Percentiles rank a stretch among this genome's conserved stretches.
These are phyloP conservation scores for Aspergillus ostianus DNA, from an alignment of 495 filamentous ascomycete species.

Conservation along the genomic window DNA sequence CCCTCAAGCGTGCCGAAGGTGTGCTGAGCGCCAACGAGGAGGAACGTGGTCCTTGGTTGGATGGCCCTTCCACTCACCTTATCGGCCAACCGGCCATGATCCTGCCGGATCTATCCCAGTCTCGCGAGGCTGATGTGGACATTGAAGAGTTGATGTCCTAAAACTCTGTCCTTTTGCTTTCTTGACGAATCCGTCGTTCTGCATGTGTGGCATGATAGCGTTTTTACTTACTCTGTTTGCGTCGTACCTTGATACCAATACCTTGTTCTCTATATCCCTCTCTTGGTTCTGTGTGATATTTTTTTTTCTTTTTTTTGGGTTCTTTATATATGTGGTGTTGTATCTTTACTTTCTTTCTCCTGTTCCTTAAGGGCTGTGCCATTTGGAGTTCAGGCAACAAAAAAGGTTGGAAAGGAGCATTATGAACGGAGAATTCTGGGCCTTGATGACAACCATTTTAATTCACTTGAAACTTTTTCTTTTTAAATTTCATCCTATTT, in stretches of 20 bases:
- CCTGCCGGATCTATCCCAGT: slow-evolving; percentile 33
- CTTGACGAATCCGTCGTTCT: slow-evolving; percentile 5
- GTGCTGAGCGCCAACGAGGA: slow-evolving; percentile 73
- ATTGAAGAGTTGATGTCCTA: slow-evolving; percentile 43
- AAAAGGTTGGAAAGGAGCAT: slow-evolving; percentile 3
- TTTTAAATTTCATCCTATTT: too few relatives aligned
- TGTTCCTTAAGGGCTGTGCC: slow-evolving; percentile 3
- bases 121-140: slow-evolving; percentile 36
- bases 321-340: neutral
- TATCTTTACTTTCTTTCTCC: slow-evolving; percentile 1
- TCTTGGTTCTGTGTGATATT: slow-evolving; percentile 5
- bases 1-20: slow-evolving; percentile 79
- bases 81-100: slow-evolving; percentile 41
- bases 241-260: slow-evolving; percentile 27
- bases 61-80: slow-evolving; percentile 32
- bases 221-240: slow-evolving; percentile 11
- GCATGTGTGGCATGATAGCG: slow-evolving; percentile 21
- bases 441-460: neutral
- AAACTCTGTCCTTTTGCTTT: slow-evolving; percentile 15
- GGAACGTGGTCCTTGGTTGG: slow-evolving; percentile 81
- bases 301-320: slow-evolving; percentile 6
- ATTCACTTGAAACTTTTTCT: neutral
- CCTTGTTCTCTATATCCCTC: slow-evolving; percentile 12
- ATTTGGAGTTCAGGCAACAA: slow-evolving; percentile 6
- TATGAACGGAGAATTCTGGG: neutral